Evolutionary conservation across 169 alveolate species (phyloP).

Genomic region (Pseudocohnilembus persalinus): DNA sequence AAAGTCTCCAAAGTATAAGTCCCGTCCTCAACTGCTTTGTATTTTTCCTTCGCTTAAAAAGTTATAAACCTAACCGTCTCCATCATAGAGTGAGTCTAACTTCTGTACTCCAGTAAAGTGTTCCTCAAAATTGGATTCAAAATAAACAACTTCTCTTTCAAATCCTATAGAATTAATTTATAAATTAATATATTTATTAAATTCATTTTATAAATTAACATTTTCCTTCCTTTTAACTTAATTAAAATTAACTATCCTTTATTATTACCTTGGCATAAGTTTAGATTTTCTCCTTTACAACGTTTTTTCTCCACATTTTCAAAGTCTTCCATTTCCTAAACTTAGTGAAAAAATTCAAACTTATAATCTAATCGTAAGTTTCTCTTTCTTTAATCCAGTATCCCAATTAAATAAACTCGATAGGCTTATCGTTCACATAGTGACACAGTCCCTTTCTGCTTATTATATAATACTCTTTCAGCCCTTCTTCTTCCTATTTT

Average conservation of each 20-base stretch:
- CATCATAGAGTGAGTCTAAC: slow-evolving; percentile 68
- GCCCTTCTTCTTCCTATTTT: slow-evolving; percentile 21
- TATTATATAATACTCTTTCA: slow-evolving; percentile 69
- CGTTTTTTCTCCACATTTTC: slow-evolving; percentile 87
- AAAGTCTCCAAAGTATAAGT: slow-evolving; percentile 38
- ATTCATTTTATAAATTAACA: no score
- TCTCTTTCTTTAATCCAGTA: slow-evolving; percentile 82
- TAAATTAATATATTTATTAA: no score
- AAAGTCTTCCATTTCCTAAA: slow-evolving; percentile 88
- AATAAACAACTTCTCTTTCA: slow-evolving; percentile 75
- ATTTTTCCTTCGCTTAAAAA: slow-evolving; percentile 17
- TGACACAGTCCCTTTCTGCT: slow-evolving; percentile 69
- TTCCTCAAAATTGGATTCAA: slow-evolving; percentile 75
- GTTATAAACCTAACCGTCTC: slow-evolving; percentile 70
- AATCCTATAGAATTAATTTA: no score
- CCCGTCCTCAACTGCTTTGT: slow-evolving; percentile 30
- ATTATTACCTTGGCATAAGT: slow-evolving; percentile 76
- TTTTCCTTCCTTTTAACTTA: no score
- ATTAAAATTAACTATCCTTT: no score
- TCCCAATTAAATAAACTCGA: slow-evolving; percentile 70
- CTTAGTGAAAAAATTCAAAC: slow-evolving; percentile 81
- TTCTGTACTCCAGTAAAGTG: slow-evolving; percentile 69
- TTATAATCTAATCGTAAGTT: slow-evolving; percentile 80
- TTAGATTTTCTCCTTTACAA: slow-evolving; percentile 71
- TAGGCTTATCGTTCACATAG: slow-evolving; percentile 71